These are phyloP conservation scores for Trichosporon ovoides DNA, from an alignment of 1,284 basidiomycete genomes.

Conservation along the genomic window DNA sequence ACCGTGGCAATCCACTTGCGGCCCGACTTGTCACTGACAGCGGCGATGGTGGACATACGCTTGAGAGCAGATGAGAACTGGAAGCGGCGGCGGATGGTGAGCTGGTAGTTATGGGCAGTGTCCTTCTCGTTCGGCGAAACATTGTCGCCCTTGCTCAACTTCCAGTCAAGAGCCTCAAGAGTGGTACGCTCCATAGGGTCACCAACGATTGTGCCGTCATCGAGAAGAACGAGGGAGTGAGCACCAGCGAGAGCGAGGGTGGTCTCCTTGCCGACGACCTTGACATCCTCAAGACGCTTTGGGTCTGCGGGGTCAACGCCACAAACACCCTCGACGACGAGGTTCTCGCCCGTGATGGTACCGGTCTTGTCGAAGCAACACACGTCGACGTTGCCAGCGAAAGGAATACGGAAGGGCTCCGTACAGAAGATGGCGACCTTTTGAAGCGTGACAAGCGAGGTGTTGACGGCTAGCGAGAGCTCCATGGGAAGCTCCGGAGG, in stretches of 20 bases:
- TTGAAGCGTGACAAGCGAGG: constrained; percentile 82
- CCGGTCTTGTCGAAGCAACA: constrained; percentile 99
- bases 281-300: constrained; percentile 69
- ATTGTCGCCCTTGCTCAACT: constrained; percentile 68
- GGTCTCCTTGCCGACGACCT: constrained; percentile 69
- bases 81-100: constrained; percentile 80
- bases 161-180: constrained; percentile 86
- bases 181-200: constrained; percentile 99
- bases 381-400: constrained; percentile 85
- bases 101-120: constrained; percentile 57
- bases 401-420: constrained; percentile 92
- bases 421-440: constrained; percentile 96
- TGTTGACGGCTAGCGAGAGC: constrained; percentile 87
- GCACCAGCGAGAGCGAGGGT: constrained; percentile 86
- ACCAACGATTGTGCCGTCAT: constrained; percentile 82
- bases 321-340: constrained; percentile 87
- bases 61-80: constrained; percentile 94
- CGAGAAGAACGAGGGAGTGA: constrained; percentile 88
- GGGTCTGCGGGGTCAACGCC: constrained; percentile 65
- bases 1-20: constrained; percentile 57
- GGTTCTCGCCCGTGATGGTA: constrained; percentile 88
- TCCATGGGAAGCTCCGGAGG: constrained; percentile 97
- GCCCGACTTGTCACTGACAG: constrained; percentile 52
- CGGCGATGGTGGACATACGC: constrained; percentile 86
- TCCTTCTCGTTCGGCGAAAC: constrained; percentile 58